phyloP scores from a whole-genome alignment of 257 asterid species.

The Prunella vulgaris region DNA sequence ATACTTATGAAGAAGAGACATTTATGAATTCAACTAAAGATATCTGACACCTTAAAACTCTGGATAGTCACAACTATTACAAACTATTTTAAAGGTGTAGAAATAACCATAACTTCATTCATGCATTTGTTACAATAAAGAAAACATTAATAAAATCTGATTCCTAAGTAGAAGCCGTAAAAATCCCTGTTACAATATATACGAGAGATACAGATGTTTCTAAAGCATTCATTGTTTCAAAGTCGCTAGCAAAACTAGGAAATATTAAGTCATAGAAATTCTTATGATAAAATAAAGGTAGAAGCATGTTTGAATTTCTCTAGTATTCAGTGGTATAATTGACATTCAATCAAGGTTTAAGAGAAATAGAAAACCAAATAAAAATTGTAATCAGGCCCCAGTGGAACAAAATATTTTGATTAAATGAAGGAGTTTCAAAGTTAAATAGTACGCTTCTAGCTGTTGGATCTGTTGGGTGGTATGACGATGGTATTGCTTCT shows the following conservation, averaged over 20 bases:
- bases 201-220: background rate
- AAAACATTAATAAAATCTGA: background rate
- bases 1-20: background rate
- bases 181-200: background rate
- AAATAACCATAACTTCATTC: background rate
- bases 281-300: background rate
- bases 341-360: background rate
- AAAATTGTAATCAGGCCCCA: constrained; percentile 7
- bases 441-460: constrained; percentile 56
- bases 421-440: constrained; percentile 3
- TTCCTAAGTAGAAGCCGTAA: background rate
- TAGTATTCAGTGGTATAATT: background rate
- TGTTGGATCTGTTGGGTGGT: constrained; percentile 52
- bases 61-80: background rate
- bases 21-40: background rate
- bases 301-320: background rate
- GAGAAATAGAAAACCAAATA: background rate
- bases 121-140: background rate
- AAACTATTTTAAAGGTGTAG: background rate
- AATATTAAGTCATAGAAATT: background rate
- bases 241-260: background rate
- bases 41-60: background rate
- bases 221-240: background rate
- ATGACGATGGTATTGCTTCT: constrained; percentile 55
- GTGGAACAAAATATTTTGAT: background rate